Base-by-base conservation (phyloP, 371 early-diverging fungal genomes). In the Mortierella sp. region DNA sequence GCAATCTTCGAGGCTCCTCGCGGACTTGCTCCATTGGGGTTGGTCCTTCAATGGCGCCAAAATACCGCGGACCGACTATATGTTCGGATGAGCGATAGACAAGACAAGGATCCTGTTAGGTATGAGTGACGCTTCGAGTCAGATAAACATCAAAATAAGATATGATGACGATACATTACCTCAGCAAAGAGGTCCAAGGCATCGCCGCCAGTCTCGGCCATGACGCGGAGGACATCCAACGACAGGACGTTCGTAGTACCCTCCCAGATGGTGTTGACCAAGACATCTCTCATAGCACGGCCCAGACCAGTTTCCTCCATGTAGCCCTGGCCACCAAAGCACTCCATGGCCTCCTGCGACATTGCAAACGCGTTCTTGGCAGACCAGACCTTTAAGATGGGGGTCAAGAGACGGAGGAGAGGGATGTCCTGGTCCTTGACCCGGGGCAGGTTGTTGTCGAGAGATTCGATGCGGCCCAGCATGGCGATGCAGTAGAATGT, bases 261-360 rank as follows among this genome's bases (percentile, higher is more conserved):
- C 76, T 94, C 94, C 94, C 95, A 94, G 38, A 94, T 93, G 8
- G 90, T 89, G 79, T 93, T 93, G n/a, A 95, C 95, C 58, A 90
- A 88, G 21, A 91, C 83, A 81, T 95, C 94, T 32, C 94, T 88
- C 75, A 93, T 83, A 3, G 90, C 88, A 41, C 91, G 87, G 1
- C 91, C 93, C n/a, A 94, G 82, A 3, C 93, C 93, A 2, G 89
- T 88, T 58, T 94, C 94, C 75, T 95, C 95, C 91, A 95, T 94
- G 76, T 95, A 95, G 0, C 94, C 92, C 75, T 93, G 91, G 1
- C 95, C 95, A 29, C 95, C 95, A 16, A 92, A 82, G 24, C 93
- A 91, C 77, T 94, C 95, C 91, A 93, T 91, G 32, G 90, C 89
- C 76, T 93, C 94, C 32, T 89, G 83, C 27, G 91, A 89, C 46